Evolutionary conservation across 371 early-diverging fungal genomes (phyloP).

Genomic region (Apophysomyces trapeziformis): DNA sequence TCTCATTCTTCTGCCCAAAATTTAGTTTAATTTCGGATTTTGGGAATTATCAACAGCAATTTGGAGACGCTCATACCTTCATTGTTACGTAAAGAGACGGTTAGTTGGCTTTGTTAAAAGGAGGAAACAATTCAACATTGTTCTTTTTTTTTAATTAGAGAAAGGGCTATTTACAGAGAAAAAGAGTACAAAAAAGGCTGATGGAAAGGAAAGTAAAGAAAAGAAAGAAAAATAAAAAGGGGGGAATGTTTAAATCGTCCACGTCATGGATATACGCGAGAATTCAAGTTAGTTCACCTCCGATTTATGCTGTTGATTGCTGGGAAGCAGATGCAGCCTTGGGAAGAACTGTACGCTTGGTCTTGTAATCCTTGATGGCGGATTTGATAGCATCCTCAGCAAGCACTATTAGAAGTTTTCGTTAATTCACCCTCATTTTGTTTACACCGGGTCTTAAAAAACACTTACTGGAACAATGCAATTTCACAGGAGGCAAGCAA

Average conservation of each 20-base stretch:
- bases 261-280: constrained; percentile 4
- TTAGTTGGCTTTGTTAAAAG: background rate
- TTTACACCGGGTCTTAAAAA: background rate
- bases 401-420: constrained; percentile 69
- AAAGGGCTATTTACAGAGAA: constrained; percentile 3
- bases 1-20: too few species aligned
- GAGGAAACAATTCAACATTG: background rate
- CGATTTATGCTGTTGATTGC: constrained; percentile 2
- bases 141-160: background rate
- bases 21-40: too few species aligned
- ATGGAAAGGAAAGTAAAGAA: background rate
- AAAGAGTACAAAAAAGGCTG: background rate
- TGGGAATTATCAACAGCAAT: too few species aligned
- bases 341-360: constrained; percentile 54
- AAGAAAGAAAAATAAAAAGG: background rate
- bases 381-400: constrained; percentile 99
- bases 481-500: constrained; percentile 97
- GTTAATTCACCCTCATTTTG: background rate
- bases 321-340: constrained; percentile 14
- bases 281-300: background rate
- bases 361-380: constrained; percentile 92
- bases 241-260: constrained; percentile 1
- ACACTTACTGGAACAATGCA: constrained; percentile 95
- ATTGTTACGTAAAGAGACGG: too few species aligned
- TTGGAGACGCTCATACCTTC: too few species aligned